Evolutionary conservation across 768 basidiomycete species (phyloP).

Genomic region (Cystobasidium ongulense): DNA sequence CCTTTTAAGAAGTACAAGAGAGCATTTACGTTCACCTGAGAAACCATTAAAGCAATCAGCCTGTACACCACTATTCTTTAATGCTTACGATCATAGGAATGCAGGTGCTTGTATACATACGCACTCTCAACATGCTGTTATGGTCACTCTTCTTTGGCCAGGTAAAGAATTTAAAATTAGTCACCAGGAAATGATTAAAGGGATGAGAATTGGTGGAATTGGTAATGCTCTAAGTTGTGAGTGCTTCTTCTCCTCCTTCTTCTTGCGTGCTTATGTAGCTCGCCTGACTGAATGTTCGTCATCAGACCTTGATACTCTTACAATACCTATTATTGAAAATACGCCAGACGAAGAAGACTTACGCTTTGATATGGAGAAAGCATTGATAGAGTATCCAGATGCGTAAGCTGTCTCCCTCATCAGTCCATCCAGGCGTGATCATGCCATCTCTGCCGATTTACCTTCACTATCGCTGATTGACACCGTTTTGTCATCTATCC

Average conservation of each 20-base stretch:
- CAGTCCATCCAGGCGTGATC: no score
- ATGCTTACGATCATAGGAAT: slow-evolving; percentile 67
- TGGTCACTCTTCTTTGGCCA: slow-evolving; percentile 71
- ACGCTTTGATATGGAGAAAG: slow-evolving; percentile 77
- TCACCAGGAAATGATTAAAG: slow-evolving; percentile 95
- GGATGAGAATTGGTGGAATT: slow-evolving; percentile 67
- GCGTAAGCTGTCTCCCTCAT: slow-evolving; percentile 53
- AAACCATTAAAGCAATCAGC: slow-evolving; percentile 70
- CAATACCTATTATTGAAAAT: slow-evolving; percentile 80
- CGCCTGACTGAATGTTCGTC: neutral
- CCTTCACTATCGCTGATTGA: no score
- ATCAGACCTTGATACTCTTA: slow-evolving; percentile 65
- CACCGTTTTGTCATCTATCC: slow-evolving; percentile 29
- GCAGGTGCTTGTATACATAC: slow-evolving; percentile 86
- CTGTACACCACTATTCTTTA: slow-evolving; percentile 87
- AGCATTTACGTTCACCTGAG: slow-evolving; percentile 68
- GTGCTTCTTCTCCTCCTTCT: neutral
- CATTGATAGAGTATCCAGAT: slow-evolving; percentile 69
- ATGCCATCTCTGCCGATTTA: neutral
- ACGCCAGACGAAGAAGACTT: slow-evolving; percentile 84
- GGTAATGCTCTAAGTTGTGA: slow-evolving; percentile 60
- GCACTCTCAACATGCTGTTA: slow-evolving; percentile 80
- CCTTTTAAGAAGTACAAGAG: slow-evolving; percentile 63
- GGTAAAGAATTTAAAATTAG: slow-evolving; percentile 67
- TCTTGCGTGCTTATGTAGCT: neutral